Evolutionary conservation across 2,329 filamentous ascomycete species (phyloP).

Genomic region (Metarhizium album): DNA sequence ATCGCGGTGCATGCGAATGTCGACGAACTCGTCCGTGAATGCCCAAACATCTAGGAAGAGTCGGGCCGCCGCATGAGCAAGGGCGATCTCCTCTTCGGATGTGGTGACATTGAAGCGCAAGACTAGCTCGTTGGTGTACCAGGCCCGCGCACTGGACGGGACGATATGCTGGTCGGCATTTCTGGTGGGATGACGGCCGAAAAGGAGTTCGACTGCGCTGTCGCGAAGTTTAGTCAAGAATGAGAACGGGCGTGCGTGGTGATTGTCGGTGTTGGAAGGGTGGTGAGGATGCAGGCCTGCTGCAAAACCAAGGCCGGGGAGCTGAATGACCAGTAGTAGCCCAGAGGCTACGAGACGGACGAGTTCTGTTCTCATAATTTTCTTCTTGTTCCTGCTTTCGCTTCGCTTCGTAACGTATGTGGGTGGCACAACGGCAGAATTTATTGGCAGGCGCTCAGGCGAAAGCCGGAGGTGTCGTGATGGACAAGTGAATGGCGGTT

Average conservation of each 20-base stretch:
- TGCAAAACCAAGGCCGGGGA: neutral
- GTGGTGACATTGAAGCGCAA: constrained; percentile 74
- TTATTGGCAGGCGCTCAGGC: neutral
- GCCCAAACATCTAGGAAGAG: constrained; percentile 89
- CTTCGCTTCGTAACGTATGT: neutral
- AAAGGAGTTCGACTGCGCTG: constrained; percentile 36
- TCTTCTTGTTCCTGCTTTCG: neutral
- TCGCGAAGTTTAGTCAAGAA: constrained; percentile 41
- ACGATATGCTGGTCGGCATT: constrained; percentile 13
- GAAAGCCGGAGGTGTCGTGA: neutral
- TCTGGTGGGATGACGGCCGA: constrained; percentile 32
- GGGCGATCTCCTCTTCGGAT: constrained; percentile 53
- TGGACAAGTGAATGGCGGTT: neutral
- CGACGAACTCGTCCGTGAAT: constrained; percentile 69
- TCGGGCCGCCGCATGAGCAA: constrained; percentile 62
- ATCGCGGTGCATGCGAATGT: constrained; percentile 68
- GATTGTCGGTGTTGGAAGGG: constrained; percentile 2
- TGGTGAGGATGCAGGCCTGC: neutral
- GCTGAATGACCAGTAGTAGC: neutral
- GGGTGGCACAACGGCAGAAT: neutral
- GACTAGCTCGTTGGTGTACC: constrained; percentile 75
- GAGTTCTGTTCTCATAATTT: constrained; percentile 1
- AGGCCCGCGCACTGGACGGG: constrained; percentile 25
- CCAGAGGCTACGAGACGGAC: neutral
- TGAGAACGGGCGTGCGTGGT: constrained; percentile 28